Base-by-base conservation (phyloP, 1,284 basidiomycete species). In the Cystobasidiaceae sp. region DNA sequence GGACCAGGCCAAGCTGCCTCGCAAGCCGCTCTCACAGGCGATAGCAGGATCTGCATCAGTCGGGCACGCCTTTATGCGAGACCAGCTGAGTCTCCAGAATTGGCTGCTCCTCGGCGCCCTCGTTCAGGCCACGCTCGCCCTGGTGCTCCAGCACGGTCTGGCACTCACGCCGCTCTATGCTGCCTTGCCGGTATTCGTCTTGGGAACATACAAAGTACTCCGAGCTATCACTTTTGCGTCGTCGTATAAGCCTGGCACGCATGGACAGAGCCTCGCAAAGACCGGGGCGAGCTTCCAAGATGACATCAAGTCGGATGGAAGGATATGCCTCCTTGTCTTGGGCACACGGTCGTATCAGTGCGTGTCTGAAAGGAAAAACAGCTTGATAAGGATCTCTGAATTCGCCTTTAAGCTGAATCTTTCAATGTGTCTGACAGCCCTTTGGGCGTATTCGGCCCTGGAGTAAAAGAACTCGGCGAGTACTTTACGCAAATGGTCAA, bases 381-480 rank as follows among this genome's bases (percentile, higher is more conserved):
- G 23, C 23, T 15, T 8, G 44, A 21, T 11, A 21, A 13, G 9
- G 21, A 51, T 25, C 15, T 15, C 13, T 17, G 21, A 7, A 13
- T 11, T 17, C 13, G 7, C 13, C 19, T 32, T 27, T 32, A 6
- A 13, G 19, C 19, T 15, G 37, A 34, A 15, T 9, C 27, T 52
- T n/a, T n/a, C n/a, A n/a, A 4, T 4, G n/a, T n/a, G n/a, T n/a
- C n/a, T n/a, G n/a, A 33, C 30, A 61, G 58, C 28, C 58, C 58
- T 5, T 21, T 50, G 32, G 58, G 58, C 30, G 7, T 61, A 6
- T 41, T 61, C 7, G 28, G 46, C 32, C 30, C 43, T 49, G 58
- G 58, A 8, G 33, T 51, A 15, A 50, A 61, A 48, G 58, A 61
- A 6, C 30, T 51, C 17, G 58, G 58, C 19, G 32, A 3, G 7